These are phyloP conservation scores for Eudorina sp. DNA, from an alignment of 139 green algal species.

Conservation along the genomic window DNA sequence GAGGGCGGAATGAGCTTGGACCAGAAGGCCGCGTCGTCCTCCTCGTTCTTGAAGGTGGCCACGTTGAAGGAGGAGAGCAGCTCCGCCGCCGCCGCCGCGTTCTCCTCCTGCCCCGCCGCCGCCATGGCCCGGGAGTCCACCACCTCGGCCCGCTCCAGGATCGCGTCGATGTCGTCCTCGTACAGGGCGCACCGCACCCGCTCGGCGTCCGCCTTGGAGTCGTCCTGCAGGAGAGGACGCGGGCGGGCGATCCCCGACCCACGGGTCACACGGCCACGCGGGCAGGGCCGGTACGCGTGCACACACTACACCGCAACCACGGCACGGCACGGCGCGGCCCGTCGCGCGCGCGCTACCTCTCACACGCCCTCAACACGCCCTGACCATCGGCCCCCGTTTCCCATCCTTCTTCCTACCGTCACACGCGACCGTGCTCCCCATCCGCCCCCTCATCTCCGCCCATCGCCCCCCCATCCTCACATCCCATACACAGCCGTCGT, in stretches of 20 bases:
- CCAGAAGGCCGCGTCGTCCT: constrained; percentile 96
- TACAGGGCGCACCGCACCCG: constrained; percentile 59
- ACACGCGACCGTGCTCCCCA: too few species aligned
- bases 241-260: neutral
- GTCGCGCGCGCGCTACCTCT: too few species aligned
- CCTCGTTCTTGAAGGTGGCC: constrained; percentile 88
- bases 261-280: neutral
- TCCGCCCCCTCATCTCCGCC: neutral
- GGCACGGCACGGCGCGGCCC: neutral
- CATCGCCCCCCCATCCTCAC: neutral
- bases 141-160: constrained; percentile 92
- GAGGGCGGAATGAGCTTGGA: constrained; percentile 87
- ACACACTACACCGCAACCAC: neutral
- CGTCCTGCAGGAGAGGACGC: neutral
- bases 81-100: constrained; percentile 61
- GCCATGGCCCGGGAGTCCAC: constrained; percentile 58
- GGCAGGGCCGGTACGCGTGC: neutral
- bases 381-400: too few species aligned
- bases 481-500: too few species aligned
- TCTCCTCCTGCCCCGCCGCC: constrained; percentile 11
- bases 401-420: too few species aligned
- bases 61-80: constrained; percentile 93
- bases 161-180: constrained; percentile 93
- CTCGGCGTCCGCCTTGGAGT: constrained; percentile 44
- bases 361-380: too few species aligned